phyloP scores from a whole-genome alignment of 2,329 filamentous ascomycete species.

The Fusarium xyrophilum region DNA sequence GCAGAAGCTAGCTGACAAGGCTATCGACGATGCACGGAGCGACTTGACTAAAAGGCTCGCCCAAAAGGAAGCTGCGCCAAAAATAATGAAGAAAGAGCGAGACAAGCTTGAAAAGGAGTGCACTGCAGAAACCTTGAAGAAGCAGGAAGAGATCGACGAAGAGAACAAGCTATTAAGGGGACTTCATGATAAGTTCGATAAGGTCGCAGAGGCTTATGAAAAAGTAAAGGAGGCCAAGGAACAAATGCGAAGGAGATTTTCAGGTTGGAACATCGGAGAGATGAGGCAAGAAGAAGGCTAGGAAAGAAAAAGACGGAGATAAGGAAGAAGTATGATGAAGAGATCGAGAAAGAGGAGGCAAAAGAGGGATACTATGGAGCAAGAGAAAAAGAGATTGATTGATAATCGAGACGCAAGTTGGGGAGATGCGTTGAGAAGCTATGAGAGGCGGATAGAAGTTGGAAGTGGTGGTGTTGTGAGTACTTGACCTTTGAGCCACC shows the following conservation, averaged over 20 bases:
- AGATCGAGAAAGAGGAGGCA: fast-evolving
- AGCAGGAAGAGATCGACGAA: not conserved
- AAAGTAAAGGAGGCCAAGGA: not conserved
- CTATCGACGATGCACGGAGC: not conserved
- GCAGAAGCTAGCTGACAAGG: not conserved
- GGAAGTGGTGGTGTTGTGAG: not conserved
- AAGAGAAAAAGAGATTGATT: not conserved
- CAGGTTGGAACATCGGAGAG: not conserved
- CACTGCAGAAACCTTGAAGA: not conserved
- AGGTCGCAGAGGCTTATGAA: not conserved
- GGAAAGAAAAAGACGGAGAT: not conserved
- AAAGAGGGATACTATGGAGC: not conserved
- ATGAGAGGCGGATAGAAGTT: not conserved
- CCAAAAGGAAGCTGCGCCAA: not conserved
- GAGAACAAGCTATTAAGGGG: not conserved
- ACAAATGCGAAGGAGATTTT: not conserved
- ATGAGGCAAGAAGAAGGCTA: not conserved
- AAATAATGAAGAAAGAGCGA: not conserved
- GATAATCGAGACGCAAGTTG: not conserved
- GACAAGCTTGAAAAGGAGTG: not conserved
- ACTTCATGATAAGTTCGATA: not conserved
- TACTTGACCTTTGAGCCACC: not conserved
- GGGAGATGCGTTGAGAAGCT: not conserved
- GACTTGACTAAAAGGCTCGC: not conserved
- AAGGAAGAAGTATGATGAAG: fast-evolving